Conservation (phyloP, 148 eudicot species). For the Dianthus caryophyllus region DNA sequence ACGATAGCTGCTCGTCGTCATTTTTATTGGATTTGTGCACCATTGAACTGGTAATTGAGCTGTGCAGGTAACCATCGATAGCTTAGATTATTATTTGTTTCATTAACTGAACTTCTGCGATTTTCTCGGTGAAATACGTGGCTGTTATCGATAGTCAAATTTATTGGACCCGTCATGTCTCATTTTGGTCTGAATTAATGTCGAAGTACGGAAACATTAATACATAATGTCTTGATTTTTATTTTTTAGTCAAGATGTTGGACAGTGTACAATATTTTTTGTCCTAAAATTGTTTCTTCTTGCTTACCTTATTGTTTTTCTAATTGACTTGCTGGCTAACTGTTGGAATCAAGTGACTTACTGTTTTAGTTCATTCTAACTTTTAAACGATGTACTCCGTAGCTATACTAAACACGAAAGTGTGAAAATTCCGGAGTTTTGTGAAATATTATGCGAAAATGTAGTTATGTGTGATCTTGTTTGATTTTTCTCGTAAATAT, state of each 20-base stretch:
- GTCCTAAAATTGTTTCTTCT: conserved; percentile 12
- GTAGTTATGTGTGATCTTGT: too few relatives aligned
- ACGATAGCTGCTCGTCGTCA: background rate
- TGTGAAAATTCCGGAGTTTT: too few relatives aligned
- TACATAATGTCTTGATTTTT: too few relatives aligned
- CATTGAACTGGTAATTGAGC: background rate
- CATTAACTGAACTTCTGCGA: background rate
- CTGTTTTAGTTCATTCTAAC: background rate
- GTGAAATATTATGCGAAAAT: too few relatives aligned
- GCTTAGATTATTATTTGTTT: background rate
- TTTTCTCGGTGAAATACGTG: background rate
- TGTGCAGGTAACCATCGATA: background rate
- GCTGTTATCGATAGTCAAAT: background rate
- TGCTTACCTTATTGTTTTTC: background rate
- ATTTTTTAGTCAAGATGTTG: too few relatives aligned
- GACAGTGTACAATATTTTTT: conserved; percentile 5
- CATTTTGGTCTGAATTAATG: conserved; percentile 2
- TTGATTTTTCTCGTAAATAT: too few relatives aligned
- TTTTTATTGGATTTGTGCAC: background rate
- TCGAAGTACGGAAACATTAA: too few relatives aligned
- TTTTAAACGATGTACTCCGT: background rate
- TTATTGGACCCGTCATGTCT: conserved; percentile 14
- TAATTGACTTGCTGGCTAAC: background rate
- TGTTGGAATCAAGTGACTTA: background rate
- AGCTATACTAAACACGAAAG: too few relatives aligned